Conservation (phyloP, 2,329 filamentous ascomycete genomes). For the Phaeosphaeriaceae sp. region DNA sequence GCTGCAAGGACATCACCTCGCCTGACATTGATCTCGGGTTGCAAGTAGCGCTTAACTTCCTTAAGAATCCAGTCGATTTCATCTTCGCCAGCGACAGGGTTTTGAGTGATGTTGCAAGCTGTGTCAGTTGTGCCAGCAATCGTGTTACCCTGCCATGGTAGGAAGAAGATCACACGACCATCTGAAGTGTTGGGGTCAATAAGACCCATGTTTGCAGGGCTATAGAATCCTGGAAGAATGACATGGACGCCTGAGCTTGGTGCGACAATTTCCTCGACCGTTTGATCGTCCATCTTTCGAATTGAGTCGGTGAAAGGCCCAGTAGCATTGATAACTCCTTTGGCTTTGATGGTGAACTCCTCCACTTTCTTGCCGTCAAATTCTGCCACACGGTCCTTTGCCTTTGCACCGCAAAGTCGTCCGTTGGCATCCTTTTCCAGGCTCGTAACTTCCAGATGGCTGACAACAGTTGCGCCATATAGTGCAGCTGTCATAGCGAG, state of each 20-base stretch:
- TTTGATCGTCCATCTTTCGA: conserved; percentile 80
- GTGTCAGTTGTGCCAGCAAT: conserved; percentile 89
- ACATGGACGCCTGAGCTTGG: conserved; percentile 87
- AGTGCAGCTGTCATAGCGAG: conserved; percentile 87
- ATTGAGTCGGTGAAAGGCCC: conserved; percentile 88
- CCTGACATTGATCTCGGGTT: conserved; percentile 83
- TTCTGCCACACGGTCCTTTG: conserved; percentile 73
- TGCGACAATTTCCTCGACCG: conserved; percentile 77
- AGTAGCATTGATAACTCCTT: conserved; percentile 86
- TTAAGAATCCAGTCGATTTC: conserved; percentile 88
- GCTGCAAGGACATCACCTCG: conserved; percentile 87
- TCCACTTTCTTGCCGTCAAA: conserved; percentile 66
- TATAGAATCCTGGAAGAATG: conserved; percentile 86
- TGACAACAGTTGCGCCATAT: conserved; percentile 82
- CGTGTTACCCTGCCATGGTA: conserved; percentile 92
- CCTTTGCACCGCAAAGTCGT: conserved; percentile 73
- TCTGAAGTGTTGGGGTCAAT: conserved; percentile 88
- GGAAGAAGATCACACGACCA: conserved; percentile 89
- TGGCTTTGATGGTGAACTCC: conserved; percentile 75
- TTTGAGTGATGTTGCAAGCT: conserved; percentile 71
- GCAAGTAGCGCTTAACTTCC: conserved; percentile 81
- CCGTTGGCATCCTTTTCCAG: conserved; percentile 77
- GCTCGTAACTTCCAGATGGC: conserved; percentile 80
- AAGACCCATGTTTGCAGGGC: conserved; percentile 83
- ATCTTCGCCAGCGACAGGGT: conserved; percentile 79